These are phyloP conservation scores for Cryptococcus jaspeensis DNA, from an alignment of 1,284 basidiomycete genomes.

Conservation along the genomic window DNA sequence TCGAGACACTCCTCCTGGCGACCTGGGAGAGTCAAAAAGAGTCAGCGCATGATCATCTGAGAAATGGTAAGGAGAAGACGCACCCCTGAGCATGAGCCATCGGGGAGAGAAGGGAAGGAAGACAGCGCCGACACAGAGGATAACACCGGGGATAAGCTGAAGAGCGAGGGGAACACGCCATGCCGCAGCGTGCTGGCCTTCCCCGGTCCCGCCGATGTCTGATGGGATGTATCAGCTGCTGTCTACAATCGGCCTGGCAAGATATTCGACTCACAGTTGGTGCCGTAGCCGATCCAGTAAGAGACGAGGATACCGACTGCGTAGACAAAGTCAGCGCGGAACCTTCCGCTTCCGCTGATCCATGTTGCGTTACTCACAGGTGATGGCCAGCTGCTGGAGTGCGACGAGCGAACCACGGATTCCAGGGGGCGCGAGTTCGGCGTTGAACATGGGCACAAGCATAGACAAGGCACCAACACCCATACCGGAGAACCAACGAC, in stretches of 20 bases:
- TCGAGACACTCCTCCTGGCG: slow-evolving; percentile 69
- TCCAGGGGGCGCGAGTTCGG: slow-evolving; percentile 73
- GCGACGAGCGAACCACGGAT: slow-evolving; percentile 78
- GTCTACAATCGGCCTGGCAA: not conserved
- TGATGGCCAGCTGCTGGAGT: slow-evolving; percentile 76
- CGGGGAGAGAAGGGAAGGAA: slow-evolving; percentile 60
- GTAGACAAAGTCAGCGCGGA: not conserved
- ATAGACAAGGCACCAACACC: slow-evolving; percentile 49
- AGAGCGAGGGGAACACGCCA: slow-evolving; percentile 75
- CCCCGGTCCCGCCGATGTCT: slow-evolving; percentile 46
- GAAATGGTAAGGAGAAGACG: slow-evolving; percentile 15
- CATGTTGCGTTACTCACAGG: slow-evolving; percentile 58
- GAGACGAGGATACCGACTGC: slow-evolving; percentile 52
- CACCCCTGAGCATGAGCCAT: slow-evolving; percentile 62
- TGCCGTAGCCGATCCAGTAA: slow-evolving; percentile 72
- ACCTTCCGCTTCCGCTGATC: not conserved
- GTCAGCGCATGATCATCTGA: not conserved
- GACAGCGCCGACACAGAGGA: slow-evolving; percentile 46
- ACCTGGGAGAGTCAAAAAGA: slow-evolving; percentile 56
- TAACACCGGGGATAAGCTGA: slow-evolving; percentile 63
- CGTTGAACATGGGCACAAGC: slow-evolving; percentile 62
- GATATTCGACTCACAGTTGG: slow-evolving; percentile 59
- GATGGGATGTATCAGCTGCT: not conserved
- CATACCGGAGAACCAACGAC: slow-evolving; percentile 48
- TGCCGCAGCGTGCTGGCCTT: slow-evolving; percentile 57